Base-by-base conservation (phyloP, 2,329 filamentous ascomycete genomes). In the Chaetomiaceae sp. region DNA sequence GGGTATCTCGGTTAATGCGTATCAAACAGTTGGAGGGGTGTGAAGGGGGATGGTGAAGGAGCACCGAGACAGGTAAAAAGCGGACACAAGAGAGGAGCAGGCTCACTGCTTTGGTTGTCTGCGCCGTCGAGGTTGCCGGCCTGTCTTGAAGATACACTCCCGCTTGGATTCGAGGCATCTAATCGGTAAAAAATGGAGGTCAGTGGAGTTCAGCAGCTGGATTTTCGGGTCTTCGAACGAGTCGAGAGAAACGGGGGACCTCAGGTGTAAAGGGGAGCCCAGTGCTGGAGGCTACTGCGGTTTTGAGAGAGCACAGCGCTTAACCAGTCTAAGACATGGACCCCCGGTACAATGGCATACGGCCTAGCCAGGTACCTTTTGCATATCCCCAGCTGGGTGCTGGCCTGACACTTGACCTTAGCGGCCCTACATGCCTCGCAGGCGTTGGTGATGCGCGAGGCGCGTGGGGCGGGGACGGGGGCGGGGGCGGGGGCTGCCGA, bases 391-490 rank as follows among this genome's bases (percentile, higher is more conserved):
- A 70, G 64, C 57, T 74, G 71, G 21, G 68, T 67, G 51, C 73
- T 74, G 4, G 73, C 65, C 54, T 73, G 72, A 56, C 78, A 81
- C 50, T 74, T 77, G 19, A 78, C 68, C 65, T 80, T 81, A 50
- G 76, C 74, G 10, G 65, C 68, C 48, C 78, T 68, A 55, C 78
- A 81, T 2, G 75, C 73, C 62, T 81, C 77, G 50, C 77, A 81
- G 17, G 77, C 69, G 66, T 80, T 69, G 66, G 64, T 65, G 49
- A 70, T 64, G 48, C 69, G 52, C 12, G 43, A 67, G 17, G 64
- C 54, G 44, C 59, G 60, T 41, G 56, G 48, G 37, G 57, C 52
- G 30, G 57, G 44, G 37, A 56, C 51, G 8, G 17, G 35, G 19
- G 35, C 35, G 10, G 19, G 10, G 35, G 35, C 35, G 17, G 35